A percentile compares a stretch with the other conserved stretches of the same genome.
Evolutionary conservation across 129 eudicot species (phyloP).

Genomic region (Centella asiatica): DNA sequence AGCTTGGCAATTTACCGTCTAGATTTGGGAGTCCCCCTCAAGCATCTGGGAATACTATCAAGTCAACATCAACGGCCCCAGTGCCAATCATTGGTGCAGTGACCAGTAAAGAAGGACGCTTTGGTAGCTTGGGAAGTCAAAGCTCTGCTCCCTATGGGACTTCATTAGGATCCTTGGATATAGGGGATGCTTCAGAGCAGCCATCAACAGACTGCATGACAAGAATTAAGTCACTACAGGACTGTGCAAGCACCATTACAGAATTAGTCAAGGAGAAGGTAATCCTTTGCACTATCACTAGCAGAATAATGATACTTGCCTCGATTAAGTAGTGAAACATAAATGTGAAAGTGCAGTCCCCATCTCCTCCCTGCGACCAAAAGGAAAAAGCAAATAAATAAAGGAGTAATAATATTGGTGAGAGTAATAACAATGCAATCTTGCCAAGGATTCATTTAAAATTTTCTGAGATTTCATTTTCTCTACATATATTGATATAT

Average conservation of each 20-base stretch:
- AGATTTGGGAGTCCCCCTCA: conserved; percentile 33
- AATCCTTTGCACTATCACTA: conserved; percentile 6
- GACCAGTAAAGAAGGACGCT: conserved; percentile 23
- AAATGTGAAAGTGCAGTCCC: background rate
- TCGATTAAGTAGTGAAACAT: background rate
- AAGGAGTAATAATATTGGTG: too few relatives aligned
- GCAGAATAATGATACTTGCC: background rate
- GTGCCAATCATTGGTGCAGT: conserved; percentile 46
- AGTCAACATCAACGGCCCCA: conserved; percentile 38
- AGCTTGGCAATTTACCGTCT: conserved; percentile 27
- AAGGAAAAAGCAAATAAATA: too few relatives aligned
- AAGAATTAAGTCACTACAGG: conserved; percentile 65
- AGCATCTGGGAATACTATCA: conserved; percentile 22
- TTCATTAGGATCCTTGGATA: conserved; percentile 56
- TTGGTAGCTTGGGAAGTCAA: conserved; percentile 54
- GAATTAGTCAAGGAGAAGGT: conserved; percentile 87
- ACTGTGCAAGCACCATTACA: conserved; percentile 64
- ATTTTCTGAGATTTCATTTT: too few relatives aligned
- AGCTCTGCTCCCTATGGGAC: conserved; percentile 66
- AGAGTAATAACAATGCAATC: background rate
- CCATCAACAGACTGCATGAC: conserved; percentile 67
- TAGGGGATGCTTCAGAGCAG: conserved; percentile 53
- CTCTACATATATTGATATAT: too few relatives aligned
- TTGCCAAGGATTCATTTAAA: background rate
- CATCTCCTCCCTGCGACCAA: too few relatives aligned